Percentiles rank a stretch among this genome's conserved stretches.
Evolutionary conservation across 1,139 yeast species (phyloP).

Genomic region (Suhomyces coccinellae): DNA sequence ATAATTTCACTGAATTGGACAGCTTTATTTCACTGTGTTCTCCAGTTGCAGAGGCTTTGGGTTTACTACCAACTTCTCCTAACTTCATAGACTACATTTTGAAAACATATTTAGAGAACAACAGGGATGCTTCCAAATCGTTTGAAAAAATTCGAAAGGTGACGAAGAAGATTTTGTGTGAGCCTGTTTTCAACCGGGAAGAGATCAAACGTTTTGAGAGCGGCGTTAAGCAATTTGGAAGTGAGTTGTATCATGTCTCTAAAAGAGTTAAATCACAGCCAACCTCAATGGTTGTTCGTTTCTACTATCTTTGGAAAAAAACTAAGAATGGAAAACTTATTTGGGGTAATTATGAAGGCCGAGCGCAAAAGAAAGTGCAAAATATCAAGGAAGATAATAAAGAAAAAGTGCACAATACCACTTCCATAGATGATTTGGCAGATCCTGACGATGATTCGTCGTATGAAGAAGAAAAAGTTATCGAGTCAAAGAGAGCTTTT

Average conservation of each 20-base stretch:
- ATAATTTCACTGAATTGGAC: conserved; percentile 45
- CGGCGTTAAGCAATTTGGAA: conserved; percentile 73
- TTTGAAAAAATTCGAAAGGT: conserved; percentile 38
- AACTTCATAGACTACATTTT: conserved; percentile 78
- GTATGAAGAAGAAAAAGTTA: conserved; percentile 55
- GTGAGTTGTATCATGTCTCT: conserved; percentile 74
- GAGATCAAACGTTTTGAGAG: conserved; percentile 73
- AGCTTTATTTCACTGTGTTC: conserved; percentile 55
- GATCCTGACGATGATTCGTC: conserved; percentile 73
- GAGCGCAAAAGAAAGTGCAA: conserved; percentile 56
- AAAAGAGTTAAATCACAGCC: conserved; percentile 70
- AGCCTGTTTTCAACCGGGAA: conserved; percentile 68
- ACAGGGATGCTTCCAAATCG: conserved; percentile 54
- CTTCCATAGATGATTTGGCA: conserved; percentile 42
- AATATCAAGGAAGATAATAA: conserved; percentile 32
- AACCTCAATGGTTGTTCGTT: conserved; percentile 76
- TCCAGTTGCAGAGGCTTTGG: conserved; percentile 53
- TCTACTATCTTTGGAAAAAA: conserved; percentile 89
- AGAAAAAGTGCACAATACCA: conserved; percentile 17
- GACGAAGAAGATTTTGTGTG: conserved; percentile 61
- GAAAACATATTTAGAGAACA: conserved; percentile 50
- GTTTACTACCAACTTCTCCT: conserved; percentile 49
- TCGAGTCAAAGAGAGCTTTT: conserved; percentile 35
- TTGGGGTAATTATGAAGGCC: conserved; percentile 83
- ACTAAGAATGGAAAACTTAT: conserved; percentile 69